These are phyloP conservation scores for Xylaria hypoxylon DNA, from an alignment of 2,329 filamentous ascomycete genomes.

Conservation along the genomic window DNA sequence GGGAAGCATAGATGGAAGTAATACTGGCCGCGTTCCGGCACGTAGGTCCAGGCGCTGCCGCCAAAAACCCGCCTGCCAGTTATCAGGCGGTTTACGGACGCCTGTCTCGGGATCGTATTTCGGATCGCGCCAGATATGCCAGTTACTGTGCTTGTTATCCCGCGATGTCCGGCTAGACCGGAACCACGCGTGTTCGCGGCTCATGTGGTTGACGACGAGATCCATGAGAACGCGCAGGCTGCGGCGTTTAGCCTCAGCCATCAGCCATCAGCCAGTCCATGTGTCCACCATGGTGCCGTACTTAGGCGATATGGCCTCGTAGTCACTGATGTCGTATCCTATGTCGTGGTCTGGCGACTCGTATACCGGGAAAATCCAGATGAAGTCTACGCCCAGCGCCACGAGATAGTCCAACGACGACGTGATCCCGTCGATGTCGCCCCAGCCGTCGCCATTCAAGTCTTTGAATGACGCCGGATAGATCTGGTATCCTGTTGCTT, in stretches of 20 bases:
- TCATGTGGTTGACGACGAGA: not conserved
- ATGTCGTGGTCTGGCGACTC: not conserved
- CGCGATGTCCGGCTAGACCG: not conserved
- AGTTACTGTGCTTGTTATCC: not conserved
- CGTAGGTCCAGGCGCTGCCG: not conserved
- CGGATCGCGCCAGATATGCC: constrained; percentile 1
- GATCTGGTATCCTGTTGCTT: not conserved
- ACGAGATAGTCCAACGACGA: too few relatives aligned
- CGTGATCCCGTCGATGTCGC: too few relatives aligned
- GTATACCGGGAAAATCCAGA: too few relatives aligned
- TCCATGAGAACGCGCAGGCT: not conserved
- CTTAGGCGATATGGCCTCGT: not conserved
- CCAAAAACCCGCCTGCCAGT: too few relatives aligned
- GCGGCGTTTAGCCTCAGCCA: too few relatives aligned
- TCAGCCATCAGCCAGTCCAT: not conserved
- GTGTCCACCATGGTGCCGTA: not conserved
- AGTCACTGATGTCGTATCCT: not conserved
- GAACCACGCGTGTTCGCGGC: not conserved
- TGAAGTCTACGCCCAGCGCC: too few relatives aligned
- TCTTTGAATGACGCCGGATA: too few relatives aligned
- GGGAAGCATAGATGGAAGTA: not conserved
- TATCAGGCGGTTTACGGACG: not conserved
- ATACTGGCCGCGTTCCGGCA: not conserved
- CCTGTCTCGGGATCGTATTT: not conserved
- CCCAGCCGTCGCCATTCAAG: too few relatives aligned